A percentile compares a stretch with the other conserved stretches of the same genome.
Conservation (phyloP, 768 basidiomycete species). For the Rubroboletus satanas region DNA sequence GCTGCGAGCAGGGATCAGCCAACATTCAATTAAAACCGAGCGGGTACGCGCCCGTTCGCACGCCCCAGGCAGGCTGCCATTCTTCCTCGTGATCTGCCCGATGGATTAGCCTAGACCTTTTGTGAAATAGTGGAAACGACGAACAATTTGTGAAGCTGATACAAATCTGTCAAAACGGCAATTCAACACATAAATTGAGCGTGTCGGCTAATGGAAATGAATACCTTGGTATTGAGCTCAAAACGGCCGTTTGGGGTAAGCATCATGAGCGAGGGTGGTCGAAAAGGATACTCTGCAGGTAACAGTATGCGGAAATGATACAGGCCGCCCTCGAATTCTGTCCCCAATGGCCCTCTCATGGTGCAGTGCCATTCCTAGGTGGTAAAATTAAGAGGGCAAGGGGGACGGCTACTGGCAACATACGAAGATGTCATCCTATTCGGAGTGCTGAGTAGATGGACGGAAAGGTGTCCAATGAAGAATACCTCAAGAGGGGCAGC, state of each 20-base stretch:
- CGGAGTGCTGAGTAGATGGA: constrained; percentile 9
- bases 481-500: constrained; percentile 77
- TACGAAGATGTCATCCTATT: constrained; percentile 85
- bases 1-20: constrained; percentile 41
- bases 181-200: constrained; percentile 8
- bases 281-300: constrained; percentile 94
- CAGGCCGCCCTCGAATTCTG: constrained; percentile 92
- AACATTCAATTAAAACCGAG: constrained; percentile 9
- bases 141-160: constrained; percentile 89
- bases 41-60: constrained; percentile 70
- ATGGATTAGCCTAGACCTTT: constrained; percentile 28
- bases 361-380: constrained; percentile 94
- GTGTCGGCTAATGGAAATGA: constrained; percentile 21
- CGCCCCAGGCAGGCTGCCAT: constrained; percentile 99
- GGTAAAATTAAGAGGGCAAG: constrained; percentile 20
- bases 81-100: constrained; percentile 84
- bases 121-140: constrained; percentile 30
- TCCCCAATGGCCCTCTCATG: constrained; percentile 81
- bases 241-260: constrained; percentile 97
- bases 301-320: constrained; percentile 92
- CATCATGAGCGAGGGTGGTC: constrained; percentile 93
- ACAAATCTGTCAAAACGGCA: constrained; percentile 58
- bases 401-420: constrained; percentile 25
- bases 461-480: neutral
- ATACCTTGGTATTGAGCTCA: constrained; percentile 91